Base-by-base conservation (phyloP, 2,329 filamentous ascomycete species). In the Fusarium compactum region DNA sequence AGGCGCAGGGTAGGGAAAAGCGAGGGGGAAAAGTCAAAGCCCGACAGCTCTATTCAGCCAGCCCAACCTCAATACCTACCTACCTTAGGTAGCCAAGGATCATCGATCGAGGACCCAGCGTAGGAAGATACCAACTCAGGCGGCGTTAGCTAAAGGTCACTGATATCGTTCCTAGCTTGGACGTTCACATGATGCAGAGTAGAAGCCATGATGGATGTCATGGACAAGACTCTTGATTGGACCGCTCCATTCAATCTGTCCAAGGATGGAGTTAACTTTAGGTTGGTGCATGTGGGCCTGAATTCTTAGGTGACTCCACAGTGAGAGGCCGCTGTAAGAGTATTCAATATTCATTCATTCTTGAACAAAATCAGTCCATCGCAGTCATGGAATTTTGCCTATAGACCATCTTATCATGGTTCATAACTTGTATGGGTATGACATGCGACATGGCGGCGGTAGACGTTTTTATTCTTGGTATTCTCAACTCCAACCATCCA, bases 101-200 rank as follows among this genome's bases (percentile, higher is more conserved):
- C 55, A 70, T 69, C 47, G 67, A 71, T 68, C 58, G 46, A 57
- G 44, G 34, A 38, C 34, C 61, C 46, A 29, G 48, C 46, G 52
- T 59, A 50, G n/a, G 43, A 25, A 58, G 45, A 46, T 25, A 55
- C 32, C 24, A 34, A 52, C 48, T 52, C 38, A 30, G 55, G 48
- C 27, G 34, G 34, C 18, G n/a, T 38, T 38, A n/a, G 18, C 40
- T 10, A 27, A 43, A 16, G 29, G 43, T 51, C 48, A 24, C 47
- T 58, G 47, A 45, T 15, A 44, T 53, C 14, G 8, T 68, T 58
- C 18, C 44, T 61, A 22, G 34, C 30, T 53, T 51, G 34, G 45
- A 32, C 27, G 62, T 56, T 53, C 57, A 62, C 67, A 66, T 69
- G 62, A 69, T 67, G 52, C 38, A 51, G 44, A 16, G 24, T 38